Conservation (phyloP, 192 early-diverging fungal species). For the Podila horticola region DNA sequence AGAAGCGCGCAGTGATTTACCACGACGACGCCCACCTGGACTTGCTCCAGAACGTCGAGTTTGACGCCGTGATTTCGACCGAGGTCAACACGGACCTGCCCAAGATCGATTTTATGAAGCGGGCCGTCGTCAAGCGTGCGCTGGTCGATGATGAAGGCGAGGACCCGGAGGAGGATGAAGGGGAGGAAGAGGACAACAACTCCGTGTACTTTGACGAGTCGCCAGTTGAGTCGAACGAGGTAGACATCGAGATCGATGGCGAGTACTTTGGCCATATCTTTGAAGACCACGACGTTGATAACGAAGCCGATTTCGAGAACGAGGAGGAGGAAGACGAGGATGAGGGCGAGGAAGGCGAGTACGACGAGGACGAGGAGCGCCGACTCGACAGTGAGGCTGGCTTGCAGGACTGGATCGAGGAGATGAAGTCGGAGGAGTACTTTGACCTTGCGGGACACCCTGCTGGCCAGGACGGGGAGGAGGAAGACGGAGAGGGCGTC, state of each 20-base stretch:
- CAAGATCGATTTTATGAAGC: no score
- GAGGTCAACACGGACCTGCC: background rate
- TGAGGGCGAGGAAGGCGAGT: background rate
- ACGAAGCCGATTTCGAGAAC: background rate
- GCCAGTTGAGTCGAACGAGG: background rate
- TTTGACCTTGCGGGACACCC: slow-evolving; percentile 27
- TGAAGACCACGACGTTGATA: slow-evolving; percentile 6
- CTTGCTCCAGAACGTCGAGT: background rate
- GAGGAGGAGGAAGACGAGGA: slow-evolving; percentile 5
- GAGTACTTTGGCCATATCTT: background rate
- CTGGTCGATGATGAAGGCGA: slow-evolving; percentile 4
- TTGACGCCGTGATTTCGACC: background rate
- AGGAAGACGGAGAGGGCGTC: slow-evolving; percentile 1
- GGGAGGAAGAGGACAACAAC: background rate
- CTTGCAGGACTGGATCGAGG: slow-evolving; percentile 37
- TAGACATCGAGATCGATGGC: background rate
- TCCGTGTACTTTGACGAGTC: no score
- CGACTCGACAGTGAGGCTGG: slow-evolving; percentile 33
- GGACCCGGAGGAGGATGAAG: slow-evolving; percentile 1
- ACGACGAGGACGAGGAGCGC: slow-evolving; percentile 26
- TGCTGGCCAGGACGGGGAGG: slow-evolving; percentile 1
- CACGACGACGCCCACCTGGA: slow-evolving; percentile 13
- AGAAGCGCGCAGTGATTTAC: slow-evolving; percentile 18
- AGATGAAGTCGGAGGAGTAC: slow-evolving; percentile 41
- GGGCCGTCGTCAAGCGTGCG: background rate